Evolutionary conservation across 2,329 filamentous ascomycete genomes (phyloP).

Genomic region (Apiospora sp.): DNA sequence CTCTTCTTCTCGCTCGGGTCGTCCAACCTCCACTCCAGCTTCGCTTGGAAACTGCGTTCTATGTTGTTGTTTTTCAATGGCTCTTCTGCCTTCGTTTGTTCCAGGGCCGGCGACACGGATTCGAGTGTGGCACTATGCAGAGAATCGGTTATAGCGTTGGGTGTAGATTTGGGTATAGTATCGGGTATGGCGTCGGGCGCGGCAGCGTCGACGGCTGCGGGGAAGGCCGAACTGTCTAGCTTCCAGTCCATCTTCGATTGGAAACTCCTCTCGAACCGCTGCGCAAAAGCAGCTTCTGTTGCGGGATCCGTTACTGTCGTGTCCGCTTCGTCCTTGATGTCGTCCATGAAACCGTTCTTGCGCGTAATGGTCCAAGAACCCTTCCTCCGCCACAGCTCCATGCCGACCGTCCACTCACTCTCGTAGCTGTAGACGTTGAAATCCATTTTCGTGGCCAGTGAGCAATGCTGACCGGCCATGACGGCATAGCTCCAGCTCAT

Average conservation of each 20-base stretch:
- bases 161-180: constrained; percentile 23
- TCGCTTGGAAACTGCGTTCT: constrained; percentile 61
- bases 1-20: constrained; percentile 49
- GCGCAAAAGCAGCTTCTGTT: constrained; percentile 29
- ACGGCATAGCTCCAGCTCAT: constrained; percentile 92
- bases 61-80: constrained; percentile 35
- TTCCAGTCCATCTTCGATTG: constrained; percentile 60
- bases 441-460: constrained; percentile 88
- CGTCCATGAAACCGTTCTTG: constrained; percentile 36
- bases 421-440: constrained; percentile 99
- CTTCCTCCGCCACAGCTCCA: constrained; percentile 86
- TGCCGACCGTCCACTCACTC: constrained; percentile 89
- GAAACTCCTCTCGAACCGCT: constrained; percentile 51
- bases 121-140: background rate
- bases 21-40: constrained; percentile 59
- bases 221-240: constrained; percentile 46
- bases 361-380: constrained; percentile 49
- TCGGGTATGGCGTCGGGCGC: background rate
- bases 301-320: background rate
- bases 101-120: background rate
- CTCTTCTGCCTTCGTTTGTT: constrained; percentile 28
- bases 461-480: constrained; percentile 81
- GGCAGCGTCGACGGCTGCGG: constrained; percentile 25
- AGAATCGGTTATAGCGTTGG: background rate
- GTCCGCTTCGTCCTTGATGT: background rate